Evolutionary conservation across 2,329 filamentous ascomycete species (phyloP).

Genomic region (Diaporthe sp.): DNA sequence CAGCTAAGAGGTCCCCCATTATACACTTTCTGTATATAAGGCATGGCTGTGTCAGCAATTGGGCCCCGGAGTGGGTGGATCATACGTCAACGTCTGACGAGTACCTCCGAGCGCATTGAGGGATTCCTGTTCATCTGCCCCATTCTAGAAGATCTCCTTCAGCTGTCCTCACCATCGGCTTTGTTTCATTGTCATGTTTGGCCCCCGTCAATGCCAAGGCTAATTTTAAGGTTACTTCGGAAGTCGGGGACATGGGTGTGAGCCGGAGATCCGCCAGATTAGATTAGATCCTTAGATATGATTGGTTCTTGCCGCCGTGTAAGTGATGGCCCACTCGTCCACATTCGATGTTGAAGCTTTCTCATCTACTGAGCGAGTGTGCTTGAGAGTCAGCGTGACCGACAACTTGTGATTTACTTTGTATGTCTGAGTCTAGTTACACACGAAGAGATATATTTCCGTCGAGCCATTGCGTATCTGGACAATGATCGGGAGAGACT

Average conservation of each 20-base stretch:
- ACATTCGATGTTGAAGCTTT: background rate
- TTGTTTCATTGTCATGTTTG: conserved; percentile 8
- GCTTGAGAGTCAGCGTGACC: background rate
- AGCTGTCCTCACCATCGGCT: background rate
- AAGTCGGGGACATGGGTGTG: conserved; percentile 10
- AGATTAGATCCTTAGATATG: conserved; percentile 40
- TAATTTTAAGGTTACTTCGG: conserved; percentile 20
- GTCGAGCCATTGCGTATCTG: background rate
- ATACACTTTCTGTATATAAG: background rate
- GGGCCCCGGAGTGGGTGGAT: background rate
- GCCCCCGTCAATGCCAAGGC: background rate
- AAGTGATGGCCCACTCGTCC: conserved; percentile 9
- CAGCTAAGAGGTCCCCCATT: background rate
- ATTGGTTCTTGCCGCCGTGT: conserved; percentile 9
- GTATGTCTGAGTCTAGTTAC: background rate
- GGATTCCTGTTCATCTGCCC: background rate
- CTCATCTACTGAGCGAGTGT: background rate
- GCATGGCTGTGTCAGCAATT: conserved; percentile 21
- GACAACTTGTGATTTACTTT: background rate
- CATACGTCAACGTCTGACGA: conserved; percentile 27
- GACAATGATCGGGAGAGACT: background rate
- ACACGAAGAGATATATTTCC: background rate
- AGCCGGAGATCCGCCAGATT: conserved; percentile 14
- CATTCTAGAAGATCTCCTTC: background rate
- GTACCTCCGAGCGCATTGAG: background rate